Conservation (phyloP, 768 basidiomycete species). For the Phlebiopsis flavidoalba region DNA sequence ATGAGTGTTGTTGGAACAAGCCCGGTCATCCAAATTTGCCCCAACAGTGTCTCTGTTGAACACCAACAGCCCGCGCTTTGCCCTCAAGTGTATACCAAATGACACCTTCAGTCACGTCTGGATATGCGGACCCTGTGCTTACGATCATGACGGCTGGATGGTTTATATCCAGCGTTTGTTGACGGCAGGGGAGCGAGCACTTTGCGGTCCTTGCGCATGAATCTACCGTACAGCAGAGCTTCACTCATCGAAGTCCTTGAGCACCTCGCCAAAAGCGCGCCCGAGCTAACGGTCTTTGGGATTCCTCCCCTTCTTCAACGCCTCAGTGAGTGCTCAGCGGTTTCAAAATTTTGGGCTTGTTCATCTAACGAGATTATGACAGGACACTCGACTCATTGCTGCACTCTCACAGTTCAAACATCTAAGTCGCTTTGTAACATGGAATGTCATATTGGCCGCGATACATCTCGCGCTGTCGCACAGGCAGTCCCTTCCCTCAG, state of each 20-base stretch:
- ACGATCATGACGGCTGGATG: conserved; percentile 11
- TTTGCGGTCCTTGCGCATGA: conserved; percentile 13
- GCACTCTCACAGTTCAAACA: conserved; percentile 14
- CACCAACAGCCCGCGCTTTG: conserved; percentile 12
- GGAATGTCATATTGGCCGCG: conserved; percentile 15
- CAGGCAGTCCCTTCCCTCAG: conserved; percentile 15
- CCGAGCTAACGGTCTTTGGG: conserved; percentile 15
- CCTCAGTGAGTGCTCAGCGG: conserved; percentile 5
- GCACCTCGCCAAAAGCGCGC: conserved; percentile 8
- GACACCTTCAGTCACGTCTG: conserved; percentile 14
- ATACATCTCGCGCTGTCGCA: conserved; percentile 11
- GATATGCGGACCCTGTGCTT: conserved; percentile 10
- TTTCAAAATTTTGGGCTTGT: neutral
- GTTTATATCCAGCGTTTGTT: conserved; percentile 6
- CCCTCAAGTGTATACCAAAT: conserved; percentile 7
- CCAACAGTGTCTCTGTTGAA: conserved; percentile 9
- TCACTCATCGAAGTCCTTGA: conserved; percentile 2
- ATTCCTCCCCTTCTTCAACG: conserved; percentile 11
- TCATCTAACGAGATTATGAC: neutral
- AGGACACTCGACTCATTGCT: conserved; percentile 13
- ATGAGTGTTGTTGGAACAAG: neutral
- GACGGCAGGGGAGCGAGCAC: neutral
- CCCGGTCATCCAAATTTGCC: neutral
- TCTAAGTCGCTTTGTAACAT: conserved; percentile 10
- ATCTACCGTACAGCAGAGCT: conserved; percentile 10